phyloP scores from a whole-genome alignment of 352 stramenopile genomes.

The Pilasporangium apinafurcum region DNA sequence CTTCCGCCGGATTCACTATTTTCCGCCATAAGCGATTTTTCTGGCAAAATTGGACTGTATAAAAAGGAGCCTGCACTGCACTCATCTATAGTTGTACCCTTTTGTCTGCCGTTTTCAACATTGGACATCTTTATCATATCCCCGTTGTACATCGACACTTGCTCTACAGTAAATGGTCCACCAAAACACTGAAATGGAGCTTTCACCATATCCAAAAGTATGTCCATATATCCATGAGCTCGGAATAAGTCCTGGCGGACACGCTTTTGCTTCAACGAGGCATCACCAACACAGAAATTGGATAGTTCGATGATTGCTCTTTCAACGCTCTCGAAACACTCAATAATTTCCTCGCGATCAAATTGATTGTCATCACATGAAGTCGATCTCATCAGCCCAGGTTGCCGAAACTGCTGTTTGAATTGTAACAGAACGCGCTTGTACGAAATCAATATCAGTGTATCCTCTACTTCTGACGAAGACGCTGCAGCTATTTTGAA shows the following conservation, averaged over 20 bases:
- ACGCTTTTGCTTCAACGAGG: constrained; percentile 20
- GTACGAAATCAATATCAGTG: constrained; percentile 55
- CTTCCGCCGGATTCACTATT: too few relatives aligned
- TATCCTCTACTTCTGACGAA: constrained; percentile 45
- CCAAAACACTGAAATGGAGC: constrained; percentile 51
- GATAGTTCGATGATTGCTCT: constrained; percentile 38
- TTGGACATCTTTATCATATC: constrained; percentile 30
- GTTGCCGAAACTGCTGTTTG: constrained; percentile 21
- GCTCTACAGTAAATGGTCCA: constrained; percentile 51
- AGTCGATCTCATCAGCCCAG: background rate
- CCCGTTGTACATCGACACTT: constrained; percentile 47
- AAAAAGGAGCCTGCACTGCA: too few relatives aligned
- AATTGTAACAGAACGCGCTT: constrained; percentile 34
- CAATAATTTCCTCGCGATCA: constrained; percentile 24
- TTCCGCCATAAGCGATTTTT: too few relatives aligned
- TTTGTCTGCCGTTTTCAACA: too few relatives aligned
- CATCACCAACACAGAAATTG: constrained; percentile 28
- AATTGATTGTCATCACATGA: constrained; percentile 13
- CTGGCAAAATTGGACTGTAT: too few relatives aligned
- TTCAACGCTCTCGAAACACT: constrained; percentile 28
- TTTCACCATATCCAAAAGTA: constrained; percentile 61
- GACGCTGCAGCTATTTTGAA: constrained; percentile 53
- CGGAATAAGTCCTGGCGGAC: constrained; percentile 46
- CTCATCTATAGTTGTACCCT: too few relatives aligned
- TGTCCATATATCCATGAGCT: constrained; percentile 51